These are phyloP conservation scores for Nicotiana attenuata DNA, from an alignment of 257 asterid species.

Conservation along the genomic window DNA sequence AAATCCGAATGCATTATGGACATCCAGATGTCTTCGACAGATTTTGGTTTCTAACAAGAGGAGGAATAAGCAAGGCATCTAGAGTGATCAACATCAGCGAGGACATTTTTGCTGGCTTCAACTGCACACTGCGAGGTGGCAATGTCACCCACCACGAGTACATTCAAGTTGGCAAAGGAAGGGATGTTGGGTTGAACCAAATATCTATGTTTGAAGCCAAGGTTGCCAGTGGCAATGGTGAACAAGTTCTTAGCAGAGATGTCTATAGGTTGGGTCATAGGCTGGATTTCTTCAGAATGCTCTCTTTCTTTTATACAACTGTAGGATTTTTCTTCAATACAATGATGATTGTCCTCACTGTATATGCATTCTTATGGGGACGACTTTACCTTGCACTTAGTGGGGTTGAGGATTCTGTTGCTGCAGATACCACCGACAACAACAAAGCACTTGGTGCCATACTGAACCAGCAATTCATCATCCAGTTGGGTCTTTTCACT, in stretches of 20 bases:
- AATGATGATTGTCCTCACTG: slow-evolving; percentile 91
- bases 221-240: slow-evolving; percentile 98
- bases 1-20: slow-evolving; percentile 97
- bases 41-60: slow-evolving; percentile 97
- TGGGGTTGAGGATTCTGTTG: slow-evolving; percentile 71
- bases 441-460: slow-evolving; percentile 91
- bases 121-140: slow-evolving; percentile 97
- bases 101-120: slow-evolving; percentile 98
- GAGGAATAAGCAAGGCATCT: slow-evolving; percentile 99
- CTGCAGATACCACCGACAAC: slow-evolving; percentile 34
- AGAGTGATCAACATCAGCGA: slow-evolving; percentile 94
- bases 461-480: slow-evolving; percentile 95
- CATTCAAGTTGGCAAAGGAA: slow-evolving; percentile 98
- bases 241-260: slow-evolving; percentile 92
- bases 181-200: slow-evolving; percentile 97
- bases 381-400: slow-evolving; percentile 95
- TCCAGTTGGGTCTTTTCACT: slow-evolving; percentile 90
- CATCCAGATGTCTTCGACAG: slow-evolving; percentile 98
- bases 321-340: slow-evolving; percentile 96
- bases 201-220: slow-evolving; percentile 97
- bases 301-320: slow-evolving; percentile 91
- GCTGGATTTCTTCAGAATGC: slow-evolving; percentile 97
- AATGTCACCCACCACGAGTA: slow-evolving; percentile 96
- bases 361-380: slow-evolving; percentile 95
- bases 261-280: slow-evolving; percentile 96